Evolutionary conservation across 257 asterid species (phyloP), one percentile per base, ranked within the genome.

Genomic region (Gynochthodes officinalis): DNA sequence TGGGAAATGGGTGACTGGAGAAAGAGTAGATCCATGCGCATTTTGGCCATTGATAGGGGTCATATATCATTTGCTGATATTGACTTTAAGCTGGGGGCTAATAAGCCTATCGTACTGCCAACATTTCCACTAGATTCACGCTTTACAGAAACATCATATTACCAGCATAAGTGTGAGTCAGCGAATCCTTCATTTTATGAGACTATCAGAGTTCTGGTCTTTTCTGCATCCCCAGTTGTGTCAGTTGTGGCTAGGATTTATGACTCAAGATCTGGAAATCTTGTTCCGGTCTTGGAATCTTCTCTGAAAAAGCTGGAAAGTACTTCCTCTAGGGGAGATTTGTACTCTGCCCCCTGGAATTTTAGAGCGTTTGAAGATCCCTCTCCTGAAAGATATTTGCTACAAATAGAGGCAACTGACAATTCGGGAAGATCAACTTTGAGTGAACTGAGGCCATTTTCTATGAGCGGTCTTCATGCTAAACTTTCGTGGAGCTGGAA

Each of bases 1-100:
- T 87, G 82, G 89, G 96, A 95, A 84, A 89, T 92, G 96, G 97
- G 98, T 42, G 99, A 95, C 73, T 95, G 98, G 99, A 87, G 93
- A 66, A 82, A 78, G 79, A 87, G 83, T 79, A 74, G 97, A 85
- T 80, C 87, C 35, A 90, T 95, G 97, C 96, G 97, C 18, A 77
- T 95, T 80, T 83, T 92, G 80, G 96, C 97, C 58, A 72, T 95
- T 53, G 99, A 95, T 79, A 76, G 84, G 67, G 98, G 97, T 35
- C 87, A 61, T 57, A 84, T 86, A 37, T 95, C 99, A 61, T 95
- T 92, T 70, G 78, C 82, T 42, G 99, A 92, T 76, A 25, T 85
- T 49, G 76, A 90, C 83, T 86, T 92, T 73, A 83, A 73, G 66
- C 81, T 70, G 64, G 92, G 96, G 74, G 77, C 82, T 61, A 83